These are phyloP conservation scores for Penicillium antarcticum DNA, from an alignment of 495 filamentous ascomycete genomes.

Conservation along the genomic window DNA sequence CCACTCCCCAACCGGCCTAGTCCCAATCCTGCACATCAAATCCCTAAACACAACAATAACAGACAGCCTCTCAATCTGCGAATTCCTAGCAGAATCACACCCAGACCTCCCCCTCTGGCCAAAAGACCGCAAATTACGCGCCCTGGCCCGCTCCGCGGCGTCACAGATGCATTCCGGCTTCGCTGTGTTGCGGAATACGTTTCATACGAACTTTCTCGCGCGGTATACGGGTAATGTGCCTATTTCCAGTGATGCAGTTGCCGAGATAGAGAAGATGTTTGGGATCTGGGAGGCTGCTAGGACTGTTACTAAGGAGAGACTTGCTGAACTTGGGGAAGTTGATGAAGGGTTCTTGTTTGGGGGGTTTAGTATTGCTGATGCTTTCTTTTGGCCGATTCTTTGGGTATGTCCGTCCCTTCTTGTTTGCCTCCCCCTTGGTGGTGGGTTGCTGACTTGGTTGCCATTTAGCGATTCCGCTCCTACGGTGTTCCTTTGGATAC, in stretches of 20 bases:
- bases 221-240: constrained; percentile 30
- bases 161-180: constrained; percentile 59
- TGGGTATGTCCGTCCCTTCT: constrained; percentile 28
- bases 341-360: constrained; percentile 30
- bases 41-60: constrained; percentile 31
- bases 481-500: constrained; percentile 40
- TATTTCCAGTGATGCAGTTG: constrained; percentile 19
- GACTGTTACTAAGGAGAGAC: constrained; percentile 17
- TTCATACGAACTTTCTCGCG: constrained; percentile 44
- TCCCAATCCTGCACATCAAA: constrained; percentile 30
- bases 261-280: constrained; percentile 26
- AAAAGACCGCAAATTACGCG: constrained; percentile 36
- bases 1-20: constrained; percentile 28
- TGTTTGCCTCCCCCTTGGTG: neutral
- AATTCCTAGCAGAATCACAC: constrained; percentile 49
- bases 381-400: constrained; percentile 34
- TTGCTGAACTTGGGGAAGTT: constrained; percentile 17
- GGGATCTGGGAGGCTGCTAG: constrained; percentile 20
- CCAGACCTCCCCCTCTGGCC: constrained; percentile 47
- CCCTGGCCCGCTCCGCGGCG: constrained; percentile 46
- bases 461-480: constrained; percentile 45
- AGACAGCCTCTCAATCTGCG: constrained; percentile 54
- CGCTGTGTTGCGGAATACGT: constrained; percentile 37
- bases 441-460: neutral
- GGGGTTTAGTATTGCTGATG: constrained; percentile 36